Base-by-base conservation (phyloP, 192 early-diverging fungal genomes). In the Podila epicladia region DNA sequence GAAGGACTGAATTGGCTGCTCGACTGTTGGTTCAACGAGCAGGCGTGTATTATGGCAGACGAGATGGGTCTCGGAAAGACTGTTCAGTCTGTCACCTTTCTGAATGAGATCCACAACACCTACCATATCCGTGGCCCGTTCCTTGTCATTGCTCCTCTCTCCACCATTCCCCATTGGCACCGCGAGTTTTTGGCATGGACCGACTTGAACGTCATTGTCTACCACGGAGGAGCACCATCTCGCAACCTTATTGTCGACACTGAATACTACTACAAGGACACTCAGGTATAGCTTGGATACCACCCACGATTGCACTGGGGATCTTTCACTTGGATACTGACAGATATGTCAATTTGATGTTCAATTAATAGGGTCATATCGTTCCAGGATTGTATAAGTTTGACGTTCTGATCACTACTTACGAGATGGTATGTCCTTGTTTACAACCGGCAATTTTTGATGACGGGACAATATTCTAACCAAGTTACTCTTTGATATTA, bases 1-100 rank as follows among this genome's bases (percentile, higher is more conserved):
- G 94, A 95, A 73, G 94, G 94, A 17, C 73, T 95, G 22, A 95
- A 95, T 73, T 95, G 94, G 94, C 80, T 95, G 9, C 48, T 92
- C 62, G 93, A 91, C 69, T 95, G 93, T 67, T 95, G 93, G 88
- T 91, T 90, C 82, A 90, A 90, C 64, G 73, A 84, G 32, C 89
- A 93, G 62, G 93, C 91, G 89, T 97, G 96, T 75, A 99, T 99
- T 66, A 98, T 99, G 97, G 98, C 98, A 0, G 98, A 99, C 83
- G 98, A 99, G 79, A 98, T 98, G 94, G 94, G 94, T 38, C 72
- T 95, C 22, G 94, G 95, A 37, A 96, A 96, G 84, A 95, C 95
- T 3, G 89, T 91, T 5, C 94, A 96, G 75, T 93, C 93, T 1
- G 93, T 92, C 26, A 90, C 91, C 3, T 92, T 96, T 63, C 74